Evolutionary conservation across 805 yeast species (phyloP).

Genomic region (Zygosaccharomyces bailii): DNA sequence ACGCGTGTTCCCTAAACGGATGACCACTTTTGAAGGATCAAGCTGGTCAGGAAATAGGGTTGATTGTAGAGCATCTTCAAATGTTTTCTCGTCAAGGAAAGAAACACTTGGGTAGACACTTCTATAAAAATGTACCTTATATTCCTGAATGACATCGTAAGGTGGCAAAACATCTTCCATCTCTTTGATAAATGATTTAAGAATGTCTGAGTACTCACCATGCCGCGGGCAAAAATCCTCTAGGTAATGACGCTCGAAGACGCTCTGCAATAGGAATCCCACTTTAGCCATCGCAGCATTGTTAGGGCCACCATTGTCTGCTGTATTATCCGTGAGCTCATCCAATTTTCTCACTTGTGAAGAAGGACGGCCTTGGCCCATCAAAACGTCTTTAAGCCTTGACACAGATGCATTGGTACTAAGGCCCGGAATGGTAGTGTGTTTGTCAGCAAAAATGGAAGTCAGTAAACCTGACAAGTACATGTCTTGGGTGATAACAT

Average conservation of each 20-base stretch:
- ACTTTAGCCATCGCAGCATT: constrained; percentile 24
- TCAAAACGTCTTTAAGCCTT: constrained; percentile 27
- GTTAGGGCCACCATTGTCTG: constrained; percentile 26
- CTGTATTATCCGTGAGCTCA: constrained; percentile 29
- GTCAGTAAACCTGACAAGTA: constrained; percentile 30
- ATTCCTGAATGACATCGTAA: constrained; percentile 21
- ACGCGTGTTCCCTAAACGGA: constrained; percentile 28
- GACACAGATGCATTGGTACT: constrained; percentile 28
- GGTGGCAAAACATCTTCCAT: constrained; percentile 31
- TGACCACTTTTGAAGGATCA: constrained; percentile 21
- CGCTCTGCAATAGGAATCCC: constrained; percentile 22
- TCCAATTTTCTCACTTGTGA: constrained; percentile 24
- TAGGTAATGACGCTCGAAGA: constrained; percentile 24
- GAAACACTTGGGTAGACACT: constrained; percentile 31
- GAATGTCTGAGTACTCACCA: constrained; percentile 28
- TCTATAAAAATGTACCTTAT: constrained; percentile 30
- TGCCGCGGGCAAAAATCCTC: constrained; percentile 29
- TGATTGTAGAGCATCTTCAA: constrained; percentile 30
- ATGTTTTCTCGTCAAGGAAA: constrained; percentile 27
- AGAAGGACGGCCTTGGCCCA: constrained; percentile 25
- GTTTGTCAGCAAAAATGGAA: constrained; percentile 29
- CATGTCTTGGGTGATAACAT: constrained; percentile 30
- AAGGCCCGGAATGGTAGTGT: constrained; percentile 32
- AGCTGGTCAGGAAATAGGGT: constrained; percentile 22
- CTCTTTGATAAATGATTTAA: constrained; percentile 22